Conservation (phyloP, 2,329 filamentous ascomycete genomes). For the Phoma herbarum region DNA sequence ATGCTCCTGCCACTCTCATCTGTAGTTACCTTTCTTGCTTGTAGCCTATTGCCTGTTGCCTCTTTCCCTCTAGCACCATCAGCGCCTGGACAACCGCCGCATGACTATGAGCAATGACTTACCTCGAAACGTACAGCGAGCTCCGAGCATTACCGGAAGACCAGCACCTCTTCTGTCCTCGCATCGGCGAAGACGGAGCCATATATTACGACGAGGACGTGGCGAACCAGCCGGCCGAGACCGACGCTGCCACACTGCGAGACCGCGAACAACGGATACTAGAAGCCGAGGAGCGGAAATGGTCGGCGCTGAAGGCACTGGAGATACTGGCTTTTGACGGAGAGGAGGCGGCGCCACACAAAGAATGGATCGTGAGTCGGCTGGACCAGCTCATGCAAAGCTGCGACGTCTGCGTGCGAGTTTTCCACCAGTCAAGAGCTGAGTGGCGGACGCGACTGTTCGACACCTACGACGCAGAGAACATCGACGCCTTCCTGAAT, state of each 20-base stretch:
- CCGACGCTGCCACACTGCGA: conserved; percentile 36
- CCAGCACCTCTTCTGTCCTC: conserved; percentile 60
- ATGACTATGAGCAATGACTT: conserved; percentile 28
- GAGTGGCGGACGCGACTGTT: conserved; percentile 54
- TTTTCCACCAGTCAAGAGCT: conserved; percentile 56
- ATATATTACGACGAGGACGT: conserved; percentile 59
- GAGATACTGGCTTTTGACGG: conserved; percentile 60
- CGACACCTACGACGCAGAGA: conserved; percentile 55
- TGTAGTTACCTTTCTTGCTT: background rate
- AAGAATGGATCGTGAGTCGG: conserved; percentile 52
- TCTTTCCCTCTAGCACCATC: background rate
- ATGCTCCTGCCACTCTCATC: background rate
- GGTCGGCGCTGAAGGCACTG: conserved; percentile 53
- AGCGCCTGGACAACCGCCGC: background rate
- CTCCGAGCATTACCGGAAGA: conserved; percentile 50
- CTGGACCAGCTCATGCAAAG: conserved; percentile 54
- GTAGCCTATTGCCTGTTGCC: background rate
- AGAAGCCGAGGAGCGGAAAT: conserved; percentile 53
- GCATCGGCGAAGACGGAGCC: conserved; percentile 45
- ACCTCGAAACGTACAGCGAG: conserved; percentile 42
- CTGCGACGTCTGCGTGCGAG: conserved; percentile 61
- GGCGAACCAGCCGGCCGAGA: conserved; percentile 39
- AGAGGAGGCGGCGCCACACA: conserved; percentile 55
- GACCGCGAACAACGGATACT: conserved; percentile 47
- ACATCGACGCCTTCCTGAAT: conserved; percentile 55